A percentile compares a stretch with the other conserved stretches of the same genome.
Conservation (phyloP, 2,329 filamentous ascomycete genomes). For the Piedraia hortae region DNA sequence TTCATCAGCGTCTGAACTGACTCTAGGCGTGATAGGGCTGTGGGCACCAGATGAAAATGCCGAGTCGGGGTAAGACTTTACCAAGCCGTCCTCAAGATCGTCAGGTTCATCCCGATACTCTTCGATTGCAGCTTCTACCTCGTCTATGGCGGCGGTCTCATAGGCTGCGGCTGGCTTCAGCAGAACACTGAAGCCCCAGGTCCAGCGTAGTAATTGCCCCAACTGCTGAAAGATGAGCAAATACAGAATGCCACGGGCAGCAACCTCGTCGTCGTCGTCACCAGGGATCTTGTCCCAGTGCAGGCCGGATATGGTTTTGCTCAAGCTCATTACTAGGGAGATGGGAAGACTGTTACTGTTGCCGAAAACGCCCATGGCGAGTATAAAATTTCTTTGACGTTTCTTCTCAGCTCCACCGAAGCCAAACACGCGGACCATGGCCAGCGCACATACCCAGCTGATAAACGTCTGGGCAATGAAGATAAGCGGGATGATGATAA, state of each 20-base stretch:
- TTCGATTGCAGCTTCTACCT: conserved; percentile 24
- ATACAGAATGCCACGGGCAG: conserved; percentile 77
- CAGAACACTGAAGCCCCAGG: conserved; percentile 88
- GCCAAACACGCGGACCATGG: conserved; percentile 45
- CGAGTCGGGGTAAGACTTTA: too few species aligned
- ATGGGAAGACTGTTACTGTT: conserved; percentile 97
- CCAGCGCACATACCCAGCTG: conserved; percentile 49
- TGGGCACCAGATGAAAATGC: conserved; percentile 20
- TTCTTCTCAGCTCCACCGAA: conserved; percentile 28
- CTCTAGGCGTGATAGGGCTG: conserved; percentile 14
- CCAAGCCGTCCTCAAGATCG: too few species aligned
- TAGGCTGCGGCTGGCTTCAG: conserved; percentile 62
- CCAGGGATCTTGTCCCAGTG: conserved; percentile 81
- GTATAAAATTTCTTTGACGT: conserved; percentile 75
- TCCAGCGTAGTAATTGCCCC: conserved; percentile 85
- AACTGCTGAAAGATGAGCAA: conserved; percentile 93
- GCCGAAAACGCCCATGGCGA: conserved; percentile 91
- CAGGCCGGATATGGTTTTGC: conserved; percentile 68
- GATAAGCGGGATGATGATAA: conserved; percentile 86
- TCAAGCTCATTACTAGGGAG: conserved; percentile 78
- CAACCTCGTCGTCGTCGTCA: conserved; percentile 88
- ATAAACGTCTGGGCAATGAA: conserved; percentile 69
- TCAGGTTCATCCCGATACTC: conserved; percentile 26
- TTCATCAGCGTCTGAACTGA: conserved; percentile 8
- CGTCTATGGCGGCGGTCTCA: conserved; percentile 36